Conservation (phyloP, 2,329 filamentous ascomycete species). For the Nemania sp. region DNA sequence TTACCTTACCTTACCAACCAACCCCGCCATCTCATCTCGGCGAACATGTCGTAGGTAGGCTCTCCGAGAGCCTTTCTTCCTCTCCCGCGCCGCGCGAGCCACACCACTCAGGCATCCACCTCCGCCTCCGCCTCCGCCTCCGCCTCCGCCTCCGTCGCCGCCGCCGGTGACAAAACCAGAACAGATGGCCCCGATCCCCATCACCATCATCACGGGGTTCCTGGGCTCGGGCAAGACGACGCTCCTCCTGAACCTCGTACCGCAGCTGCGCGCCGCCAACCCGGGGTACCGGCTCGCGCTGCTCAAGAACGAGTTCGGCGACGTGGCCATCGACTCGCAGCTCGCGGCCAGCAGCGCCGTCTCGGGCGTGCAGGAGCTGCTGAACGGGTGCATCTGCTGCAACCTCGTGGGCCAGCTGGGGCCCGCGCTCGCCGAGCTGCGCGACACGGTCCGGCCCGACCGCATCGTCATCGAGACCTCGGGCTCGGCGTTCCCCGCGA, state of each 20-base stretch:
- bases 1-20: too few species aligned
- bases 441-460: conserved; percentile 64
- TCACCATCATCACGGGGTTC: conserved; percentile 96
- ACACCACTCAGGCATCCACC: too few species aligned
- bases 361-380: conserved; percentile 85
- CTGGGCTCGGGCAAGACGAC: conserved; percentile 96
- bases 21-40: too few species aligned
- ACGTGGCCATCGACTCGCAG: conserved; percentile 90
- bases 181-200: conserved; percentile 72
- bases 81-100: background rate
- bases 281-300: conserved; percentile 84
- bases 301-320: conserved; percentile 97
- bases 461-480: conserved; percentile 93
- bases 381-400: conserved; percentile 98
- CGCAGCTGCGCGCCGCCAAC: conserved; percentile 78
- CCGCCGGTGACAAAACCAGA: background rate
- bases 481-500: conserved; percentile 86
- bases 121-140: background rate
- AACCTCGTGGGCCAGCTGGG: conserved; percentile 92
- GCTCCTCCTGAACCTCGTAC: conserved; percentile 89
- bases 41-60: too few species aligned
- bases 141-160: too few species aligned
- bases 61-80: background rate
- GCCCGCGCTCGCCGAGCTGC: conserved; percentile 77
- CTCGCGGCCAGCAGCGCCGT: conserved; percentile 83